Evolutionary conservation across 352 stramenopile species (phyloP).

Genomic region (Globisporangium barbulae): DNA sequence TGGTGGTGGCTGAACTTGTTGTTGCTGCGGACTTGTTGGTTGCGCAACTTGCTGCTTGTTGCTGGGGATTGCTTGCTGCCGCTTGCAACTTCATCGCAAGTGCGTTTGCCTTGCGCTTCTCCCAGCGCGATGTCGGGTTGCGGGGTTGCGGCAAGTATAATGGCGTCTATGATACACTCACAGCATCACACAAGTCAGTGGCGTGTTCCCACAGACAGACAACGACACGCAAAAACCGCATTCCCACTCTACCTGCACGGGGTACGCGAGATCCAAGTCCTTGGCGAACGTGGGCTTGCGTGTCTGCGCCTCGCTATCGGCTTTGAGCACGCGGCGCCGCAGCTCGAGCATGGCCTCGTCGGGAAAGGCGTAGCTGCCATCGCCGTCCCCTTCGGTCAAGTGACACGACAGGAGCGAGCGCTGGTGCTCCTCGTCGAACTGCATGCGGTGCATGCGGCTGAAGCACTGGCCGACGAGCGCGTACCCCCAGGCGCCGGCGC

Average conservation of each 20-base stretch:
- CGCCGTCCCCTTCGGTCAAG: constrained; percentile 20
- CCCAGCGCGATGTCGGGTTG: constrained; percentile 25
- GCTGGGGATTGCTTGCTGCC: not conserved
- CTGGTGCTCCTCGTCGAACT: constrained; percentile 76
- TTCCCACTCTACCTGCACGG: constrained; percentile 8
- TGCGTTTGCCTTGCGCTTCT: constrained; percentile 36
- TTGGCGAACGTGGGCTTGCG: constrained; percentile 26
- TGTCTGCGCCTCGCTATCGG: constrained; percentile 24
- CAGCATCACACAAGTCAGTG: not conserved
- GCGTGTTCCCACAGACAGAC: not conserved
- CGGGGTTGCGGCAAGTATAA: not conserved
- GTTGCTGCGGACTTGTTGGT: constrained; percentile 10
- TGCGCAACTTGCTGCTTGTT: constrained; percentile 4
- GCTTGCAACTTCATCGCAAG: constrained; percentile 17
- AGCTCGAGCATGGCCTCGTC: constrained; percentile 70
- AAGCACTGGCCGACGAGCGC: constrained; percentile 54
- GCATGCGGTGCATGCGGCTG: constrained; percentile 38
- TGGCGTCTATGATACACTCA: not conserved
- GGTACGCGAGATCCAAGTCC: constrained; percentile 17
- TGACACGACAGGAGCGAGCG: constrained; percentile 59
- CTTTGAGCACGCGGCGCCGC: constrained; percentile 57
- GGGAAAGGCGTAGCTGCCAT: constrained; percentile 36
- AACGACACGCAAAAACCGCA: not conserved
- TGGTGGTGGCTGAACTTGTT: not conserved
- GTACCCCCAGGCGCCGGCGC: constrained; percentile 18